Conservation (phyloP, 1,284 basidiomycete species). For the Hortiboletus rubellus region DNA sequence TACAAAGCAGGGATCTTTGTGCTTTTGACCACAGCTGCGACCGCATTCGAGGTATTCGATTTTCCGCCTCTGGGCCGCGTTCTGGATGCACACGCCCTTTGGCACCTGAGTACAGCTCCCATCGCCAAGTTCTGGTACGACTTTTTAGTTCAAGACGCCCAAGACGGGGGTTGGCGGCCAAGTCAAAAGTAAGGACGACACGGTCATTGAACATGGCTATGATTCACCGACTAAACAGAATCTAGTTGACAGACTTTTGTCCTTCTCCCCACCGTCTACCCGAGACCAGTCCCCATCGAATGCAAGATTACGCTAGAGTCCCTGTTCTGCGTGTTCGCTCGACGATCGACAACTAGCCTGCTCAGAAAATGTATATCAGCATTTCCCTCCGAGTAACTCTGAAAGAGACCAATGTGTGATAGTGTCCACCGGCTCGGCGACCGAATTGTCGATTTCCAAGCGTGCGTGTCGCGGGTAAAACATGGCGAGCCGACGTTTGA, state of each 20-base stretch:
- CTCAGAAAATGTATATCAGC: neutral
- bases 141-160: constrained; percentile 72
- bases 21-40: constrained; percentile 73
- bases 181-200: constrained; percentile 18
- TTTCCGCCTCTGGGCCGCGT: constrained; percentile 79
- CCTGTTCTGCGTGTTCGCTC: constrained; percentile 18
- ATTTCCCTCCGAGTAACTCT: neutral
- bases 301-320: constrained; percentile 3
- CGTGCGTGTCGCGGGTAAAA: constrained; percentile 40
- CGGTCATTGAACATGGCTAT: constrained; percentile 2
- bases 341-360: constrained; percentile 28
- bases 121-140: constrained; percentile 84
- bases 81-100: constrained; percentile 93
- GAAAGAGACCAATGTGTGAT: constrained; percentile 36
- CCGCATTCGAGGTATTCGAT: constrained; percentile 87
- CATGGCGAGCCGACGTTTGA: constrained; percentile 30
- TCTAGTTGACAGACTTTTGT: constrained; percentile 19
- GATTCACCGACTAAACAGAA: constrained; percentile 8
- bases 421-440: constrained; percentile 39
- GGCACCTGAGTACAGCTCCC: constrained; percentile 89
- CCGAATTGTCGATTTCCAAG: constrained; percentile 39
- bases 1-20: constrained; percentile 63
- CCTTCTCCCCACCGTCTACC: neutral
- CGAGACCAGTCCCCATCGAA: neutral
- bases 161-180: constrained; percentile 54